Percentiles rank a stretch among this genome's conserved stretches.
These are phyloP conservation scores for Amphibolis antarctica DNA, from an alignment of 106 monocot genomes.

Conservation along the genomic window DNA sequence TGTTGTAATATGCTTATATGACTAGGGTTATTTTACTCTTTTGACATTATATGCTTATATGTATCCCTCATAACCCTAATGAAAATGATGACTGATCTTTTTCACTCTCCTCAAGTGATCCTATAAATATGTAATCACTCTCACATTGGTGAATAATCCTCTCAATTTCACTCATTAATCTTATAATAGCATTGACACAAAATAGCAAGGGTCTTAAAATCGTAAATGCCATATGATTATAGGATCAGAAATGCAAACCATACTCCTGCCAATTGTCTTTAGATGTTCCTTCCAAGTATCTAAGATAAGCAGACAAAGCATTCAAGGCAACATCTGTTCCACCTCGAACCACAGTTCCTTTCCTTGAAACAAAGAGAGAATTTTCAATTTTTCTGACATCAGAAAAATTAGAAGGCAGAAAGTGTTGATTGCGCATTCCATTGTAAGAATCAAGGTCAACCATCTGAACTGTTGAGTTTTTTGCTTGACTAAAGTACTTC, in stretches of 20 bases:
- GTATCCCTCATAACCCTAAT: too few species aligned
- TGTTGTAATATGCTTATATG: too few species aligned
- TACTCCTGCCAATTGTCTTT: slow-evolving; percentile 96
- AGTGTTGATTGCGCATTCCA: slow-evolving; percentile 8
- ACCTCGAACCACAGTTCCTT: slow-evolving; percentile 51
- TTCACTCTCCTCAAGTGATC: too few species aligned
- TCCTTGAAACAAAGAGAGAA: slow-evolving; percentile 55
- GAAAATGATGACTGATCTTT: too few species aligned
- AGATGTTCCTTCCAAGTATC: slow-evolving; percentile 82
- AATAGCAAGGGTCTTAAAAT: too few species aligned
- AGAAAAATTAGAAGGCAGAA: slow-evolving; percentile 1
- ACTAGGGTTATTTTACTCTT: too few species aligned
- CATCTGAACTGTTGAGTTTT: slow-evolving; percentile 9
- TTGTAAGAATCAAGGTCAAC: slow-evolving; percentile 7
- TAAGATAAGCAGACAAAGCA: slow-evolving; percentile 76
- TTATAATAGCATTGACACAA: too few species aligned
- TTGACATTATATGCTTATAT: too few species aligned
- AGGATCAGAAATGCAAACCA: slow-evolving; percentile 1
- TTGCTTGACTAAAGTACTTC: slow-evolving; percentile 6
- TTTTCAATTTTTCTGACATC: slow-evolving; percentile 22
- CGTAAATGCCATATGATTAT: too few species aligned
- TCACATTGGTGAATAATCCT: too few species aligned
- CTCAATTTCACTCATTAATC: too few species aligned
- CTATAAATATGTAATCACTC: too few species aligned
- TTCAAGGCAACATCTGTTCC: slow-evolving; percentile 56